phyloP scores from a whole-genome alignment of 2,329 filamentous ascomycete genomes.

The Gnomoniopsis sp. region DNA sequence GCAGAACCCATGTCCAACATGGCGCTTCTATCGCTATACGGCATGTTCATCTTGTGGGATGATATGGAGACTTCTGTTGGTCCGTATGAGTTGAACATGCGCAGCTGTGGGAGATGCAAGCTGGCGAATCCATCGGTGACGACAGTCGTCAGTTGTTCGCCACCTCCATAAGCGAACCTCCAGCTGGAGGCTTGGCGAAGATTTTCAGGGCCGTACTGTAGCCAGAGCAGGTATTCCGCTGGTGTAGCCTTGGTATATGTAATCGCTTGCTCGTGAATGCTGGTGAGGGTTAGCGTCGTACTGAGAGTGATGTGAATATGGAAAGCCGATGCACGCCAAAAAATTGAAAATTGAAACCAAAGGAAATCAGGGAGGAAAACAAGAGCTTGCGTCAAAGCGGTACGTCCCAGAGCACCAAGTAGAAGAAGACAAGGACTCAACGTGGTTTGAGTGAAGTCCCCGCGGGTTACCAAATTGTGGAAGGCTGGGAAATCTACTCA shows the following conservation, averaged over 20 bases:
- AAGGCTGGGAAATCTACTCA: too few species aligned
- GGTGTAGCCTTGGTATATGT: constrained; percentile 34
- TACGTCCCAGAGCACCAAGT: too few species aligned
- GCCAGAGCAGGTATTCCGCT: constrained; percentile 31
- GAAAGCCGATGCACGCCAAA: too few species aligned
- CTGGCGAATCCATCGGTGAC: constrained; percentile 4
- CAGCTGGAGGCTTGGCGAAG: not conserved
- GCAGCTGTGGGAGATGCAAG: not conserved
- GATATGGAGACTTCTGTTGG: constrained; percentile 20
- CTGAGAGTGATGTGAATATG: too few species aligned
- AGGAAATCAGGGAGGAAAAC: too few species aligned
- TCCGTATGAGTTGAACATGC: constrained; percentile 21
- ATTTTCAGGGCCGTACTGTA: constrained; percentile 14
- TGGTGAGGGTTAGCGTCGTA: too few species aligned
- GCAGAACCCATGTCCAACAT: not conserved
- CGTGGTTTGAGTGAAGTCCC: too few species aligned
- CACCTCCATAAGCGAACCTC: constrained; percentile 14
- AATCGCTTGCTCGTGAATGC: constrained; percentile 29
- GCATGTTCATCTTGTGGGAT: not conserved
- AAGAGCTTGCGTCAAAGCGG: too few species aligned
- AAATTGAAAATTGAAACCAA: too few species aligned
- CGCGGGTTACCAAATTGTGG: too few species aligned
- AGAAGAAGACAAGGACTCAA: too few species aligned
- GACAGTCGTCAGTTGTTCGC: constrained; percentile 15
- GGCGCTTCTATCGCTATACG: not conserved